phyloP scores from a whole-genome alignment of 305 asterid genomes.

The Fraxinus albicans region DNA sequence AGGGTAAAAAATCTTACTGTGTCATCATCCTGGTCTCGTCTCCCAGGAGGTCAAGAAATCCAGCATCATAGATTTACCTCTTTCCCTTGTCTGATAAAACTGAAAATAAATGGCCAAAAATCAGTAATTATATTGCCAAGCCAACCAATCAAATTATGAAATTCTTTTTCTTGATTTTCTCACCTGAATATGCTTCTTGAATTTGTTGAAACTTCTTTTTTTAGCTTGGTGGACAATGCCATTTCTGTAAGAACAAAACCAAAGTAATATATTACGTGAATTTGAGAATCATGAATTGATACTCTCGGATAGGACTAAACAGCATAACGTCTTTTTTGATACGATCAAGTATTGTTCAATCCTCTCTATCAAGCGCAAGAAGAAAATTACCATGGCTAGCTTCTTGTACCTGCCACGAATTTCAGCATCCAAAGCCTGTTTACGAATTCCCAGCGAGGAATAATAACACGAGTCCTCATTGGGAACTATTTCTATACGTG shows the following conservation, averaged over 20 bases:
- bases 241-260: slow-evolving; percentile 20
- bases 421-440: slow-evolving; percentile 31
- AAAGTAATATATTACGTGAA: neutral
- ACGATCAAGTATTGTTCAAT: too few species aligned
- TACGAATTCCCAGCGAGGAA: slow-evolving; percentile 28
- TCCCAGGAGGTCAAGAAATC: slow-evolving; percentile 20
- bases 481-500: neutral
- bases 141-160: neutral
- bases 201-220: slow-evolving; percentile 23
- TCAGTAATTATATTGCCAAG: neutral
- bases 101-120: slow-evolving; percentile 7
- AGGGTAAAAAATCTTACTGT: neutral
- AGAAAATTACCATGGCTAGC: slow-evolving; percentile 25
- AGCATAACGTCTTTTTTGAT: neutral
- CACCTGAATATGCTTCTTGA: slow-evolving; percentile 15
- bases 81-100: slow-evolving; percentile 34
- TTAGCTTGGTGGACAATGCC: slow-evolving; percentile 26
- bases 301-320: neutral
- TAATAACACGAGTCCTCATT: neutral
- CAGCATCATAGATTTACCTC: slow-evolving; percentile 29
- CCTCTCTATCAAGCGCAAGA: neutral
- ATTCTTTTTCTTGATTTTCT: neutral
- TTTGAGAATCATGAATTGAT: neutral
- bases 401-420: slow-evolving; percentile 12
- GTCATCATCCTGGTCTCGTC: slow-evolving; percentile 20